These are phyloP conservation scores for Mycena vitilis DNA, from an alignment of 768 basidiomycete genomes.

Conservation along the genomic window DNA sequence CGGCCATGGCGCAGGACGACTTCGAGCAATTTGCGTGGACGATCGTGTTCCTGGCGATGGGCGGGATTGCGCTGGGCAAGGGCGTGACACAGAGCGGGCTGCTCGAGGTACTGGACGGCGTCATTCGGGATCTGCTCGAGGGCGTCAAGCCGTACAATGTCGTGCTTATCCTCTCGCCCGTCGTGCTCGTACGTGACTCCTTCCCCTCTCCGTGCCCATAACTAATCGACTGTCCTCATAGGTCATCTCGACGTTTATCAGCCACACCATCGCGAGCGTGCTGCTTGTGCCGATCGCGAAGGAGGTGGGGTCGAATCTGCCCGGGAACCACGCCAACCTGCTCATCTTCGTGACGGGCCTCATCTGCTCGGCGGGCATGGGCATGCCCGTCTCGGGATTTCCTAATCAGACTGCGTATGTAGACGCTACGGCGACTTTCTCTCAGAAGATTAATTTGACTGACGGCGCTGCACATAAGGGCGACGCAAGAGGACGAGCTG, in stretches of 20 bases:
- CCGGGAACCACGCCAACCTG: slow-evolving; percentile 76
- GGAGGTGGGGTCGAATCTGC: slow-evolving; percentile 86
- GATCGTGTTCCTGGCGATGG: slow-evolving; percentile 97
- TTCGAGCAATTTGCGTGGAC: slow-evolving; percentile 96
- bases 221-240: slow-evolving; percentile 39
- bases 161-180: slow-evolving; percentile 73
- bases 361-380: slow-evolving; percentile 97
- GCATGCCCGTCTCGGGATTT: slow-evolving; percentile 98
- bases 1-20: too few species aligned
- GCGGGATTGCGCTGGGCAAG: slow-evolving; percentile 95
- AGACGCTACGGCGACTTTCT: slow-evolving; percentile 5
- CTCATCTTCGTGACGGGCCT: slow-evolving; percentile 94
- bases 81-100: slow-evolving; percentile 93
- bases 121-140: slow-evolving; percentile 68
- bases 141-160: slow-evolving; percentile 77
- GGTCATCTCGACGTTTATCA: slow-evolving; percentile 95
- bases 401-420: slow-evolving; percentile 97
- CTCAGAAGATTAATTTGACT: slow-evolving; percentile 28
- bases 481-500: slow-evolving; percentile 94
- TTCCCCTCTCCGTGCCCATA: slow-evolving; percentile 28
- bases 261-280: slow-evolving; percentile 96
- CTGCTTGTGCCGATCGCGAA: slow-evolving; percentile 97
- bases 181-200: slow-evolving; percentile 70
- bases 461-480: slow-evolving; percentile 55
- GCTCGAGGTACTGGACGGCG: slow-evolving; percentile 77